Evolutionary conservation across 805 yeast genomes (phyloP), one percentile per base, ranked within the genome.

Genomic region (Teunomyces pallodes): DNA sequence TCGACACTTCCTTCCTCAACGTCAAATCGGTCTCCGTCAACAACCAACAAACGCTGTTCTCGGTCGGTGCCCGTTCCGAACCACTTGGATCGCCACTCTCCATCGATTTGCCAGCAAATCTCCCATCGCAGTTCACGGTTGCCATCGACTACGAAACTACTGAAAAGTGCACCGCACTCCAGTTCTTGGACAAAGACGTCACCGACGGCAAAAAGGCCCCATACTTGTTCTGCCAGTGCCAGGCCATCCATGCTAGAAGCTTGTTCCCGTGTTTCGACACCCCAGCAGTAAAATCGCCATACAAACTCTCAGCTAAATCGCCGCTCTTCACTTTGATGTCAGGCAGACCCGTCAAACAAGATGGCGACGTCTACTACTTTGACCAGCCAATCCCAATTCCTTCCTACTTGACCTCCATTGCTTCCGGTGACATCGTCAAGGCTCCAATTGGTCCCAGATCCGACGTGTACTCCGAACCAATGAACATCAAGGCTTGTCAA

Each of bases 201-300:
- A 54, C 57, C 27, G 54, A 51, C 38, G 70, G 70, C 16, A 66
- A 67, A 43, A 60, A 61, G 3, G 70, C 67, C 16, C 68, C 70
- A 1, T 67, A 62, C 53, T 52, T 67, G 45, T 67, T 67, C 50
- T 67, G 70, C 27, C 73, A 67, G 52, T 66, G 73, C 50, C 66
- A 67, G 52, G 61, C 69, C 35, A 66, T 66, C 43, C 72, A 67
- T 46, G 72, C 71, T 26, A 56, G 72, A 33, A 62, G 67, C 28
- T 55, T 67, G 45, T 67, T 65, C 54, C 72, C 72, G 3, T 65
- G 72, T 49, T 67, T 67, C 51, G 72, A 67, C 47, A 67, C 71
- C 3, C 72, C 72, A 4, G 66, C 62, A 3, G 58, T 64, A 20
- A 67, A 67, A 49, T 55, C 66, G 8, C 57, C 65, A 0, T 67